These are phyloP conservation scores for Phytophthora sansomeana DNA, from an alignment of 352 stramenopile genomes.

Conservation along the genomic window DNA sequence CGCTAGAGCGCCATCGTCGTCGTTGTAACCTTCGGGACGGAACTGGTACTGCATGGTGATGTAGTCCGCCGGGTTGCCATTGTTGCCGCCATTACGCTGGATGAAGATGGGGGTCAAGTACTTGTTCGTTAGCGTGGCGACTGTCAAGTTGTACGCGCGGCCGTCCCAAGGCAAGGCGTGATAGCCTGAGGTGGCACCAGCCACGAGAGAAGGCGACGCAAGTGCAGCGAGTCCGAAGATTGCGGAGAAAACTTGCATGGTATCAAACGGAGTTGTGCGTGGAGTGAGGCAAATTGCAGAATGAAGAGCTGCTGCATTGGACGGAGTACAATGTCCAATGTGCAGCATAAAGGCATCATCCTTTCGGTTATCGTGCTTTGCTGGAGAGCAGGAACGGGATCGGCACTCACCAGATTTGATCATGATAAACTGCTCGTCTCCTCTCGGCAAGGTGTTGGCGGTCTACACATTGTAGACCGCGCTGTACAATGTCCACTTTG, in stretches of 20 bases:
- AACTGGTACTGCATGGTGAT: constrained; percentile 41
- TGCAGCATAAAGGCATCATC: too few species aligned
- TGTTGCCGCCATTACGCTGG: constrained; percentile 39
- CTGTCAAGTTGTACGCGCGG: constrained; percentile 49
- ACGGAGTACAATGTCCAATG: neutral
- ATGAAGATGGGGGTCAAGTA: constrained; percentile 56
- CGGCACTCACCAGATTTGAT: neutral
- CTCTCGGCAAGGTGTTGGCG: too few species aligned
- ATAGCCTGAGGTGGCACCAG: constrained; percentile 1
- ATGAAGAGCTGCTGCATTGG: neutral
- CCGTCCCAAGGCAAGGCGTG: constrained; percentile 45
- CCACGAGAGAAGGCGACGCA: neutral
- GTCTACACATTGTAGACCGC: too few species aligned
- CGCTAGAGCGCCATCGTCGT: constrained; percentile 56
- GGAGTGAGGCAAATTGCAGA: constrained; percentile 5
- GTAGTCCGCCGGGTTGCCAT: constrained; percentile 46
- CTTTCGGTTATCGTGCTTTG: too few species aligned
- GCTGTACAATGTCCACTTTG: too few species aligned
- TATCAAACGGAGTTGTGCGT: neutral
- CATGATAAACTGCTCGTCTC: too few species aligned
- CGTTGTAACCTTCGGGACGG: constrained; percentile 52
- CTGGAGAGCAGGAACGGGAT: constrained; percentile 1
- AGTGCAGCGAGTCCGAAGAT: neutral
- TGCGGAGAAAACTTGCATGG: neutral
- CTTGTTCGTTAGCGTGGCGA: constrained; percentile 52